Base-by-base conservation (phyloP, 768 basidiomycete genomes). In the Leccinum longicurvipes region DNA sequence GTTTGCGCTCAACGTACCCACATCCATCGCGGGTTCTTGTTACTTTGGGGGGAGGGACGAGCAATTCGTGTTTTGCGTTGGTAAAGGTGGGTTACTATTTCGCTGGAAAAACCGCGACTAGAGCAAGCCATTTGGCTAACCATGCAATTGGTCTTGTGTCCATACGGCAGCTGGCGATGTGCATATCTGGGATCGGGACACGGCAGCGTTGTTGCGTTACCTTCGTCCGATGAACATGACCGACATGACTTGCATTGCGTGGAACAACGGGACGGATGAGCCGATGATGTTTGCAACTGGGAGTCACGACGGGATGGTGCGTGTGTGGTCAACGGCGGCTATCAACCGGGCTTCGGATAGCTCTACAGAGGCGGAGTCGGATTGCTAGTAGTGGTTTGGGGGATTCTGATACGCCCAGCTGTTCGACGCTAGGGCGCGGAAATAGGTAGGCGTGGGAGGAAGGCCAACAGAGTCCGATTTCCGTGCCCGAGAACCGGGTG, bases 131-230 rank as follows among this genome's bases (percentile, higher is more conserved):
- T n/a, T 23, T 45, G 23, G 6, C 36, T 32, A 1, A 25, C 15
- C 45, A 21, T 21, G 42, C 21, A 12, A 39, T 44, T 44, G 21
- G 2, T 39, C 34, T 24, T 6, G 5, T 7, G 31, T n/a, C 7
- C 10, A 4, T 25, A 10, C 5, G n/a, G 1, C 58, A 91, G 89
- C 81, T 59, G 91, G 90, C 1, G 86, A 91, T 58, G 87, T 93
- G 14, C 86, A 89, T 61, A 84, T 92, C 24, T 93, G 91, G 91
- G 91, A 93, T 63, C 83, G 84, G 53, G 89, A 91, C 70, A 86
- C 86, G 12, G 91, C 82, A 3, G 78, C 82, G 9, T 70, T 91
- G 8, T 72, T 92, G 4, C 88, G 89, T 52, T 80, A 85, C 56
- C 76, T 92, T 47, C 82, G 79, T 3, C 78, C 83, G 17, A 84